phyloP scores from a whole-genome alignment of 352 stramenopile genomes.

The Elongisporangium undulatum region DNA sequence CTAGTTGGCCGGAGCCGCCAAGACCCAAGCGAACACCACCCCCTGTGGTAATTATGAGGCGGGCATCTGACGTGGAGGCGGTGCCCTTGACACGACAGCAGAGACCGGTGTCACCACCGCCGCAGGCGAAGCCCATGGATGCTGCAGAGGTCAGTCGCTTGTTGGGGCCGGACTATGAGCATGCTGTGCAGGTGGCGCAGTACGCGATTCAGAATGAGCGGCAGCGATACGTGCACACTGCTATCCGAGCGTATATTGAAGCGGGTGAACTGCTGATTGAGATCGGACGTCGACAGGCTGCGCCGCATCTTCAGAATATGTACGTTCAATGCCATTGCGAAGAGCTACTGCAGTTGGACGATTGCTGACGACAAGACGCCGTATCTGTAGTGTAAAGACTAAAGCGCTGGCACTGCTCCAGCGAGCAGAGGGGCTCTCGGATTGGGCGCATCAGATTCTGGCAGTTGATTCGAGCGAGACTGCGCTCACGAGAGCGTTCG shows the following conservation, averaged over 20 bases:
- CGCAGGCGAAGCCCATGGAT: conserved; percentile 13
- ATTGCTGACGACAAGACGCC: not conserved
- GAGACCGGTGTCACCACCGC: conserved; percentile 3
- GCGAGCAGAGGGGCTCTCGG: conserved; percentile 62
- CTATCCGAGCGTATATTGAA: conserved; percentile 69
- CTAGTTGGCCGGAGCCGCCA: not conserved
- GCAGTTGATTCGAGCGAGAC: conserved; percentile 21
- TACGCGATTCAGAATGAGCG: conserved; percentile 70
- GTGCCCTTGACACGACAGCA: not conserved
- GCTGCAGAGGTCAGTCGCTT: conserved; percentile 24
- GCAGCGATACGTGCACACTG: conserved; percentile 46
- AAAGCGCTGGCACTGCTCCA: conserved; percentile 77
- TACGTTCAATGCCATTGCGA: conserved; percentile 11
- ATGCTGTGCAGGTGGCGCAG: conserved; percentile 58
- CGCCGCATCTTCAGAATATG: conserved; percentile 68
- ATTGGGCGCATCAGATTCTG: conserved; percentile 50
- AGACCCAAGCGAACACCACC: conserved; percentile 3
- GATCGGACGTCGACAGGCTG: conserved; percentile 54
- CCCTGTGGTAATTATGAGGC: conserved; percentile 11
- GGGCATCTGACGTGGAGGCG: conserved; percentile 6
- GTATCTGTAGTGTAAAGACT: conserved; percentile 40
- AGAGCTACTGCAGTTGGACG: not conserved
- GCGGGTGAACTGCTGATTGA: conserved; percentile 64
- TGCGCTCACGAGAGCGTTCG: conserved; percentile 36
- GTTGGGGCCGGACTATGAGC: conserved; percentile 53